phyloP scores from a whole-genome alignment of 2,329 filamentous ascomycete species.

The Fonsecaea nubica region DNA sequence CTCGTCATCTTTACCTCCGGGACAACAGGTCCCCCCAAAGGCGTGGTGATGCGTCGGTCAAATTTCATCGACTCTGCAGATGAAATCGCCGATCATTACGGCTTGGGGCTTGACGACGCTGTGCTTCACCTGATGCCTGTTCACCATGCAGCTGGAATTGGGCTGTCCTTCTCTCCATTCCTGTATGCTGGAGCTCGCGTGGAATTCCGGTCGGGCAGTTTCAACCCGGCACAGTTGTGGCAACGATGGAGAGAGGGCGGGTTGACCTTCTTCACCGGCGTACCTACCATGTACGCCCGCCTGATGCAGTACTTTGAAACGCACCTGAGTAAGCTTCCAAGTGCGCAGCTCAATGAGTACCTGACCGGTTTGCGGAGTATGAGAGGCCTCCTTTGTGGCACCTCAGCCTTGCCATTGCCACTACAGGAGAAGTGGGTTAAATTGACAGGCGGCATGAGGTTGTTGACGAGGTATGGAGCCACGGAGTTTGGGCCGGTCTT shows the following conservation, averaged over 20 bases:
- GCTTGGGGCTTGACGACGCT: conserved; percentile 41
- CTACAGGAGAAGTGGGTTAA: conserved; percentile 58
- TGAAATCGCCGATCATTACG: conserved; percentile 32
- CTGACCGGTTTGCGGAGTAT: conserved; percentile 47
- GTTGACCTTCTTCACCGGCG: conserved; percentile 48
- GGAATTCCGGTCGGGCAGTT: conserved; percentile 50
- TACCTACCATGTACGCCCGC: conserved; percentile 51
- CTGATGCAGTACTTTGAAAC: conserved; percentile 44
- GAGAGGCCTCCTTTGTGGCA: conserved; percentile 42
- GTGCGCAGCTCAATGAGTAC: conserved; percentile 46
- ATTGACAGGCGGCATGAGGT: conserved; percentile 48
- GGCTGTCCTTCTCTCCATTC: conserved; percentile 45
- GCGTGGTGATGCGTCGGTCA: conserved; percentile 31
- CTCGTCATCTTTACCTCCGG: conserved; percentile 42
- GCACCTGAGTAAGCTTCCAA: conserved; percentile 29
- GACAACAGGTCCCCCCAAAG: conserved; percentile 40
- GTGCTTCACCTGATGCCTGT: conserved; percentile 46
- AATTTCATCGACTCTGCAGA: conserved; percentile 36
- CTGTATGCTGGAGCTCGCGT: conserved; percentile 49
- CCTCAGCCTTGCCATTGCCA: conserved; percentile 56
- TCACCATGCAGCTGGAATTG: conserved; percentile 42
- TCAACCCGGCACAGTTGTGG: conserved; percentile 48
- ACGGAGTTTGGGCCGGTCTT: conserved; percentile 53
- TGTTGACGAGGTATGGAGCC: conserved; percentile 52
- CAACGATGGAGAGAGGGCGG: conserved; percentile 45